Base-by-base conservation (phyloP, 495 filamentous ascomycete species). In the Tuber borchii region DNA sequence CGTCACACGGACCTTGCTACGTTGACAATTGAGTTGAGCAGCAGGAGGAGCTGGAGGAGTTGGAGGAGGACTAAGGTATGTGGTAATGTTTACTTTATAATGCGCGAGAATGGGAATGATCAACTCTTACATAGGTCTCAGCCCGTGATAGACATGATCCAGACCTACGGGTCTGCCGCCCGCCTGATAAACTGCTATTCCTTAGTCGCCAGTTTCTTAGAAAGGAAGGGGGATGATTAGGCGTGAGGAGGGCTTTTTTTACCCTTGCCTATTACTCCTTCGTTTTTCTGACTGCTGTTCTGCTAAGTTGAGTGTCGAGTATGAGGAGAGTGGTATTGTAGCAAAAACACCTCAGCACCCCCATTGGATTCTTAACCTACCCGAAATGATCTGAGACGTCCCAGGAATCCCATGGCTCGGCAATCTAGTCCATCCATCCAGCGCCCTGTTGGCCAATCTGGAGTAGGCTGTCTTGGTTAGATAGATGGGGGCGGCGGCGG, bases 361-460 rank as follows among this genome's bases (percentile, higher is more conserved):
- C 17, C 56, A 65, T 65, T 65, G 56, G 56, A 65, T 65, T 65
- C 26, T 34, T 16, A 34, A 34, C 56, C 56, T 65, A 65, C 56
- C 56, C 56, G 56, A 65, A 65, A 31, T 65, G 56, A 65, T 65
- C 56, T 65, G 56, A 65, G 56, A 65, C 56, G 56, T 65, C 26
- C 56, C 56, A 34, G 16, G 56, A 17, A 65, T 65, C 31, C 56
- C 56, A 65, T 34, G 56, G 56, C 34, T 65, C 56, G 56, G 56
- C 56, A 65, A 65, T 65, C 56, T 65, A 26, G 56, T 26, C 56
- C 56, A 65, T 65, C 56, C 56, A 65, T 6, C 56, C 26, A 65
- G 56, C 26, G 56, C 14, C 56, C n/a, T 34, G 56, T 65, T 65
- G 56, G 56, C 14, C 56, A 65, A 65, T 65, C 56, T 65, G 26